These are phyloP conservation scores for Durio zibethinus DNA, from an alignment of 345 rosid genomes.

Conservation along the genomic window DNA sequence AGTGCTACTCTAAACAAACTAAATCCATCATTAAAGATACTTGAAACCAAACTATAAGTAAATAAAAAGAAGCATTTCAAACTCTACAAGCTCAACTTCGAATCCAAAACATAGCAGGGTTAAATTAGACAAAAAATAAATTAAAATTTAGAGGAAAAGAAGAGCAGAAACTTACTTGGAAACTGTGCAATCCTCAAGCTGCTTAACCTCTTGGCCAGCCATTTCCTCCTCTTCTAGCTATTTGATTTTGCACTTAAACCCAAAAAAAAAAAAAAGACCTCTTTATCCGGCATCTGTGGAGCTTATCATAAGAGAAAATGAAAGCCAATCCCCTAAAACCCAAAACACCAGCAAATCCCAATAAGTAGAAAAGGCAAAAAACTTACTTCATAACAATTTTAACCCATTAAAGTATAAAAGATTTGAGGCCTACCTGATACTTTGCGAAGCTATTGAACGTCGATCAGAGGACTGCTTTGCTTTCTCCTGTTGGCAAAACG, in stretches of 20 bases:
- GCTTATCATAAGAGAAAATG: background rate
- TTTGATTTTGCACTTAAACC: background rate
- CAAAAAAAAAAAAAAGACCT: background rate
- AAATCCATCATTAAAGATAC: background rate
- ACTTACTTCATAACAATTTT: background rate
- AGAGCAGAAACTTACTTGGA: conserved; percentile 50
- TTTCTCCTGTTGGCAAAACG: background rate
- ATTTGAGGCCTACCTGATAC: conserved; percentile 8
- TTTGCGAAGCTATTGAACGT: background rate
- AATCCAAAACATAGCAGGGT: background rate
- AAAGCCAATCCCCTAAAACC: background rate
- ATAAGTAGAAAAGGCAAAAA: background rate
- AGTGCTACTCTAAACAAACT: background rate
- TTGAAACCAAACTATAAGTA: background rate
- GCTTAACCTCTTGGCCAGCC: conserved; percentile 57
- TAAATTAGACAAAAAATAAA: background rate
- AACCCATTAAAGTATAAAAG: background rate
- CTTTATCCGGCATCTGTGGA: background rate
- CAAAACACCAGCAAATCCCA: background rate
- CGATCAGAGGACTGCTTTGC: background rate
- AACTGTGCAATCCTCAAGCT: conserved; percentile 72
- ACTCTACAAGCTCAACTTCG: background rate
- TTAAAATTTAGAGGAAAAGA: background rate
- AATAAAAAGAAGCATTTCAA: background rate
- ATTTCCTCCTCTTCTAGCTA: conserved; percentile 25